A percentile compares a stretch with the other conserved stretches of the same genome.
Conservation (phyloP, 495 filamentous ascomycete genomes). For the Xylaria telfairii region DNA sequence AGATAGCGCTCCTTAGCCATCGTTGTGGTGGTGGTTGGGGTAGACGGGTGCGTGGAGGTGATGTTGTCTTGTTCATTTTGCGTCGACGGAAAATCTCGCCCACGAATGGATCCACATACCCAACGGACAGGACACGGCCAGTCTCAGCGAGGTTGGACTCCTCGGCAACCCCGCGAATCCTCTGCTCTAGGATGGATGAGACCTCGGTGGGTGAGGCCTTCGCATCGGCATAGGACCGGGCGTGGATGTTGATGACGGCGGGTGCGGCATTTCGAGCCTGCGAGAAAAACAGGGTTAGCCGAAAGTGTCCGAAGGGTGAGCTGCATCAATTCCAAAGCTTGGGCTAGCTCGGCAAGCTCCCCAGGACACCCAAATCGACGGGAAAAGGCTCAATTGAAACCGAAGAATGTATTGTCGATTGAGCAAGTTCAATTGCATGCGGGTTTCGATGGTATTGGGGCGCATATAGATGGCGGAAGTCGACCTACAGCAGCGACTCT, state of each 20-base stretch:
- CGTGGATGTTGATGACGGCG: conserved; percentile 75
- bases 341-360: conserved; percentile 46
- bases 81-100: conserved; percentile 39
- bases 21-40: conserved; percentile 30
- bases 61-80: conserved; percentile 2
- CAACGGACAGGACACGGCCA: conserved; percentile 97
- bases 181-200: conserved; percentile 97
- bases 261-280: conserved; percentile 88
- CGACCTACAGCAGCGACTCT: conserved; percentile 91
- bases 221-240: conserved; percentile 91
- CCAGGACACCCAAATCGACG: conserved; percentile 28
- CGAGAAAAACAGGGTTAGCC: conserved; percentile 55
- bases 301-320: conserved; percentile 48
- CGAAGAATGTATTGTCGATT: conserved; percentile 30
- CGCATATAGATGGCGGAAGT: conserved; percentile 45
- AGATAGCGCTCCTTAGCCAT: conserved; percentile 17
- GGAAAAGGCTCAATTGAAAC: conserved; percentile 57
- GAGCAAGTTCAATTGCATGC: conserved; percentile 43
- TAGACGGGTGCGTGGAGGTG: conserved; percentile 10
- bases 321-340: conserved; percentile 36
- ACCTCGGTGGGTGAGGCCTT: conserved; percentile 98
- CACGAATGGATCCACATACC: conserved; percentile 70
- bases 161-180: conserved; percentile 96
- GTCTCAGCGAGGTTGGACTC: conserved; percentile 97
- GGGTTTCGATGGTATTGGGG: conserved; percentile 46